A percentile compares a stretch with the other conserved stretches of the same genome.
Evolutionary conservation across 441 rosid genomes (phyloP).

Genomic region (Metrosideros polymorpha): DNA sequence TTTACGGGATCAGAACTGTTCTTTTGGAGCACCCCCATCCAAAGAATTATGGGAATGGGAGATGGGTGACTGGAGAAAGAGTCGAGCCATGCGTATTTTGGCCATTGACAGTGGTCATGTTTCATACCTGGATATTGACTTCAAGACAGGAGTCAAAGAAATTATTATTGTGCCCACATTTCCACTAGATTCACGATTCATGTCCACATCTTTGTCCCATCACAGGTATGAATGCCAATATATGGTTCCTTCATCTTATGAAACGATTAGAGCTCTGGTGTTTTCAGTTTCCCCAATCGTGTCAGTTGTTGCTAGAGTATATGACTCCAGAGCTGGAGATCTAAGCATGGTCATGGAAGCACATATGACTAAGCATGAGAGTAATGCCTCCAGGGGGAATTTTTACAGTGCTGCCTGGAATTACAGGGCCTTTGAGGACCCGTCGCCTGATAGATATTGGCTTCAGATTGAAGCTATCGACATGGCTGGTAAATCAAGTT

Average conservation of each 20-base stretch:
- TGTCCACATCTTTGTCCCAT: slow-evolving; percentile 55
- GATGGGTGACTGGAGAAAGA: slow-evolving; percentile 97
- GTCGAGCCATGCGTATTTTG: slow-evolving; percentile 69
- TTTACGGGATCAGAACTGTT: slow-evolving; percentile 38
- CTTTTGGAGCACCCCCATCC: slow-evolving; percentile 37
- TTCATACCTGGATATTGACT: slow-evolving; percentile 65
- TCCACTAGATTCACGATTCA: slow-evolving; percentile 89
- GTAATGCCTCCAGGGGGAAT: slow-evolving; percentile 45
- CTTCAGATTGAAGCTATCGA: slow-evolving; percentile 73
- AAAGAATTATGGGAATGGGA: slow-evolving; percentile 98
- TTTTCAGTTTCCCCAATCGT: slow-evolving; percentile 57
- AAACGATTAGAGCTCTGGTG: slow-evolving; percentile 71
- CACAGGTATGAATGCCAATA: slow-evolving; percentile 55
- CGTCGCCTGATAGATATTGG: slow-evolving; percentile 80
- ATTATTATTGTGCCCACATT: slow-evolving; percentile 74
- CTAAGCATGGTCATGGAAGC: slow-evolving; percentile 57
- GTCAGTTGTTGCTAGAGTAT: slow-evolving; percentile 70
- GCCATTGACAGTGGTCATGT: slow-evolving; percentile 87
- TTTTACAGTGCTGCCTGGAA: slow-evolving; percentile 78
- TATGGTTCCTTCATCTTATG: slow-evolving; percentile 63
- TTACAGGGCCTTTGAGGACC: slow-evolving; percentile 76
- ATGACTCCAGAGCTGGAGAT: slow-evolving; percentile 56
- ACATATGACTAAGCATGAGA: slow-evolving; percentile 47
- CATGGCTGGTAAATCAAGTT: slow-evolving; percentile 41
- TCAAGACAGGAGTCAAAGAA: slow-evolving; percentile 42